Evolutionary conservation across 345 rosid genomes (phyloP), one percentile per base, ranked within the genome.

Genomic region (Theobroma cacao): DNA sequence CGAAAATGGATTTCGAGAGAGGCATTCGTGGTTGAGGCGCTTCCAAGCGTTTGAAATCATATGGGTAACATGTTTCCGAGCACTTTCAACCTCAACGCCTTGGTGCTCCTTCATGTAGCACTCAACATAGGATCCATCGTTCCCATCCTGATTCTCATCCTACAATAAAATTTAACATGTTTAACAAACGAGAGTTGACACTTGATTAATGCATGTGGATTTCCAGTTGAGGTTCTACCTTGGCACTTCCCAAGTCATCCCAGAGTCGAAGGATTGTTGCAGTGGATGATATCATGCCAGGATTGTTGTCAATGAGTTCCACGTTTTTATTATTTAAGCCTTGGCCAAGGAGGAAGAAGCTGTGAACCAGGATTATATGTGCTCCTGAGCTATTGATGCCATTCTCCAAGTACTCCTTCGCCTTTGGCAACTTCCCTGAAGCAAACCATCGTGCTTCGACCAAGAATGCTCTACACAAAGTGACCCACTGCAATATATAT

Each of bases 241-340:
- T 72, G 58, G 91, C 88, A 80, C 86, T 89, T 82, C 92, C 92
- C 38, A 90, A 81, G 70, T 89, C 90, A 79, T 92, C 92, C 90
- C 91, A 90, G 0, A 88, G 88, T 12, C 90, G 88, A 52, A 89
- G 88, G 66, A 88, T 89, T n/a, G 86, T 74, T 10, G 88, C 89
- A 0, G 86, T 56, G 55, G 88, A 75, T 2, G 88, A 82, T 36
- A 88, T 61, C 33, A 89, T 77, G 62, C 47, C 31, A 1, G 90
- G 91, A 40, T 55, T 68, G 20, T 55, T 77, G 50, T 86, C 87
- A 2, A 88, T 67, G 26, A 75, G 56, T 7, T 88, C 75, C 5
- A 88, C 81, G 59, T 22, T 84, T 34, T 85, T 74, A 43, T 24
- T 34, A 15, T 77, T 84, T 22, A 84, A 24, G n/a, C 80, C 82